Conservation (phyloP, 495 filamentous ascomycete genomes). For the Cercophora scortea region DNA sequence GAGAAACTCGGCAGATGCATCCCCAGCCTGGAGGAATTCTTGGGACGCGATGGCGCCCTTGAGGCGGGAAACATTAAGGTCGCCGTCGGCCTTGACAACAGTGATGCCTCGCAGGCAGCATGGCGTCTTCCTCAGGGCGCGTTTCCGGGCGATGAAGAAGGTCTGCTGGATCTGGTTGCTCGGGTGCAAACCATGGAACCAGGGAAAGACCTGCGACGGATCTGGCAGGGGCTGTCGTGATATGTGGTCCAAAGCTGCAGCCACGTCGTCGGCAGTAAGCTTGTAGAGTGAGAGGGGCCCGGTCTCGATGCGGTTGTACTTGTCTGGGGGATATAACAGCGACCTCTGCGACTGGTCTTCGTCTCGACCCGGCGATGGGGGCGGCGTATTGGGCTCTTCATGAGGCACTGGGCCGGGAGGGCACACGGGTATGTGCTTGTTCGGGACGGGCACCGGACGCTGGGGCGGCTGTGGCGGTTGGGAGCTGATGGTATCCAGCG, state of each 20-base stretch:
- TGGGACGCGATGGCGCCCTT: constrained; percentile 78
- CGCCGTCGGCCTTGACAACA: constrained; percentile 80
- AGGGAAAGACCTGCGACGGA: constrained; percentile 82
- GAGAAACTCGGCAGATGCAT: constrained; percentile 49
- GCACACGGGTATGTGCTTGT: constrained; percentile 82
- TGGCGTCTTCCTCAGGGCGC: constrained; percentile 63
- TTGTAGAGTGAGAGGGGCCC: constrained; percentile 59
- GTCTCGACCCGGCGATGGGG: constrained; percentile 52
- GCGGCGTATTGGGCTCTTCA: constrained; percentile 55
- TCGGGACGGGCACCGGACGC: constrained; percentile 58
- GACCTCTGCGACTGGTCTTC: constrained; percentile 48
- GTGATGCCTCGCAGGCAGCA: constrained; percentile 74
- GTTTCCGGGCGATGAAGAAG: constrained; percentile 77
- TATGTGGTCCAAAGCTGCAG: constrained; percentile 63
- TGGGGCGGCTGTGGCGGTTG: constrained; percentile 22
- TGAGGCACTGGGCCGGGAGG: constrained; percentile 66
- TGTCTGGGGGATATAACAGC: constrained; percentile 66
- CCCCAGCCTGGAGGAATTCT: constrained; percentile 56
- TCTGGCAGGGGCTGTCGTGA: constrained; percentile 76
- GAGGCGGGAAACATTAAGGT: constrained; percentile 63
- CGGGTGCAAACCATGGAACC: constrained; percentile 91
- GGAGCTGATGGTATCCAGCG: constrained; percentile 38
- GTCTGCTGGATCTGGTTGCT: constrained; percentile 80
- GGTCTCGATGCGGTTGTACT: constrained; percentile 44
- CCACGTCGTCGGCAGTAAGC: constrained; percentile 60